Evolutionary conservation across 495 filamentous ascomycete species (phyloP).

Genomic region (Evernia prunastri): DNA sequence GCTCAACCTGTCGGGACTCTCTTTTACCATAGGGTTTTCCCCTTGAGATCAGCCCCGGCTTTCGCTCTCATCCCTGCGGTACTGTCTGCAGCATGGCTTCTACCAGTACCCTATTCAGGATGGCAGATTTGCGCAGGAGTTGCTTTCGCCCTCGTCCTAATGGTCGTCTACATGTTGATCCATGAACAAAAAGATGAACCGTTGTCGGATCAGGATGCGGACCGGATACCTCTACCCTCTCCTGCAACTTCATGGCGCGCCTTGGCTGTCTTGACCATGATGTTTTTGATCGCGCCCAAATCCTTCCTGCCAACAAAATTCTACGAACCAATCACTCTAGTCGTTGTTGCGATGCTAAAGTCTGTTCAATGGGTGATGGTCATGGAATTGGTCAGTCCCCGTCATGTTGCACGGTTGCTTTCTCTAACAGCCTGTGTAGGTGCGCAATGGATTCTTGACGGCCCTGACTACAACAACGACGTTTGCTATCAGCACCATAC

Average conservation of each 20-base stretch:
- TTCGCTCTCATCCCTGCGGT: neutral
- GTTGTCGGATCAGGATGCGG: neutral
- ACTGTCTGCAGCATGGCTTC: conserved; percentile 8
- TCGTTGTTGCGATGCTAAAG: neutral
- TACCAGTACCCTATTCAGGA: conserved; percentile 5
- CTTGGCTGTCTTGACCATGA: neutral
- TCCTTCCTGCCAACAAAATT: neutral
- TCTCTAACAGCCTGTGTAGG: neutral
- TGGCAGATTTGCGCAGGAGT: neutral
- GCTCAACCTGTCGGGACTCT: neutral
- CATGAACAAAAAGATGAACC: conserved; percentile 2
- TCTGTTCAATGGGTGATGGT: neutral
- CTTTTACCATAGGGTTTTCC: neutral
- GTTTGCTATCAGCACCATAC: conserved; percentile 2
- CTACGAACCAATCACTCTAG: neutral
- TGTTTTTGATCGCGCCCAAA: conserved; percentile 1
- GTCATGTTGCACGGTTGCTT: neutral
- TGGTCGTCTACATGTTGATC: neutral
- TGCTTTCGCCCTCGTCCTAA: neutral
- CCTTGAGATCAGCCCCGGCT: neutral
- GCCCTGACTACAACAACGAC: neutral
- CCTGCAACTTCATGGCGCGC: conserved; percentile 6
- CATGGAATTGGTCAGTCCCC: conserved; percentile 2
- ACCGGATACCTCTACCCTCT: conserved; percentile 3
- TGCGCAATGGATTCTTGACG: neutral